A percentile compares a stretch with the other conserved stretches of the same genome.
These are phyloP conservation scores for Berberis thunbergii DNA, from an alignment of 164 flowering plant genomes.

Conservation along the genomic window DNA sequence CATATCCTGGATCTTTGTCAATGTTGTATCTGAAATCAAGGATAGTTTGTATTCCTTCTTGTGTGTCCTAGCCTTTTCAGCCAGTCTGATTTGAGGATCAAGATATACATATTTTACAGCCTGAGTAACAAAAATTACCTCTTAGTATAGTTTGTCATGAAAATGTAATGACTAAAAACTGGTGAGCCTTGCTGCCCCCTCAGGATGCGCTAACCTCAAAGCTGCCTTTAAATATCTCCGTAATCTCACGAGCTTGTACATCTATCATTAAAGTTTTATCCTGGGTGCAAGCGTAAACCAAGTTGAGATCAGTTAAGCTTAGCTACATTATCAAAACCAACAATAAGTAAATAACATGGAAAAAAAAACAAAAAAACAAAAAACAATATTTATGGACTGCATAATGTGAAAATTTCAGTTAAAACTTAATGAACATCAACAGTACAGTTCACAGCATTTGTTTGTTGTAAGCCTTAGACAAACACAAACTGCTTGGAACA, in stretches of 20 bases:
- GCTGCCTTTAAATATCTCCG: constrained; percentile 88
- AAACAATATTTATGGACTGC: no score
- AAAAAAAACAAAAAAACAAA: background rate
- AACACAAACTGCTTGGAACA: no score
- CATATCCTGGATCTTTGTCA: constrained; percentile 60
- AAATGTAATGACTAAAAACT: background rate
- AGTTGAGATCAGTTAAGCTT: constrained; percentile 77
- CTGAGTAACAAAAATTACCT: constrained; percentile 27
- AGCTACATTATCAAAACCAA: constrained; percentile 46
- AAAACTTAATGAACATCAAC: no score
- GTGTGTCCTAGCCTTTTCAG: constrained; percentile 75
- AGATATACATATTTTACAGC: constrained; percentile 61
- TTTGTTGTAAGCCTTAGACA: no score
- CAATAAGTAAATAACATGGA: background rate
- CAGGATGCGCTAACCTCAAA: constrained; percentile 79
- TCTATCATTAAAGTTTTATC: constrained; percentile 96
- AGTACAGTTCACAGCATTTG: no score
- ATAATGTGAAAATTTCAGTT: no score
- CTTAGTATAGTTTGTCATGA: constrained; percentile 1
- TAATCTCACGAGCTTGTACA: constrained; percentile 87
- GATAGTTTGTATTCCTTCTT: constrained; percentile 80
- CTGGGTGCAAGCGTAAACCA: constrained; percentile 89
- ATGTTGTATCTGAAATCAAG: constrained; percentile 49
- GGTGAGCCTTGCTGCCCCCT: constrained; percentile 27
- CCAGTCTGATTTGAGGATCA: constrained; percentile 87